These are phyloP conservation scores for Pythium dissimile DNA, from an alignment of 352 stramenopile genomes.

Conservation along the genomic window DNA sequence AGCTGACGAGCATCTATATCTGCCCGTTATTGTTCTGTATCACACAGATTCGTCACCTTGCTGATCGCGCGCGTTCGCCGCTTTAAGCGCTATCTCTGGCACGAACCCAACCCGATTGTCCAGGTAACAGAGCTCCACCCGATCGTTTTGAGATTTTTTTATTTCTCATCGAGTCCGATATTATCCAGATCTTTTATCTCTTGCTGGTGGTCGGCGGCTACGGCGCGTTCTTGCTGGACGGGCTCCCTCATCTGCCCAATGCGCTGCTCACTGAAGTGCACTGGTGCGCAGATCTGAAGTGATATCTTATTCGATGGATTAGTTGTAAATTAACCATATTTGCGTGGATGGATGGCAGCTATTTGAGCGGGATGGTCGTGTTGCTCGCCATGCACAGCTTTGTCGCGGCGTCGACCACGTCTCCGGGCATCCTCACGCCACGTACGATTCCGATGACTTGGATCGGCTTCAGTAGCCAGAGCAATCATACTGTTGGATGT, in stretches of 20 bases:
- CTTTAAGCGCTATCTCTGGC: constrained; percentile 20
- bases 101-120: constrained; percentile 32
- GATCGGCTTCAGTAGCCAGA: not conserved
- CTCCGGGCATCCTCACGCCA: constrained; percentile 37
- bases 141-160: not conserved
- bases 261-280: not conserved
- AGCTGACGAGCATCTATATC: not conserved
- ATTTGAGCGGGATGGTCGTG: constrained; percentile 35
- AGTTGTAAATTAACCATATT: no score
- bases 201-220: constrained; percentile 55
- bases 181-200: constrained; percentile 51
- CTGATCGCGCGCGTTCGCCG: constrained; percentile 5
- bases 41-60: not conserved
- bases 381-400: constrained; percentile 49
- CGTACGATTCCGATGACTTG: constrained; percentile 32
- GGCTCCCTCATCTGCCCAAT: constrained; percentile 39
- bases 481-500: not conserved
- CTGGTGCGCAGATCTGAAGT: not conserved
- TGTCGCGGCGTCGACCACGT: constrained; percentile 37
- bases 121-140: constrained; percentile 17
- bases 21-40: not conserved
- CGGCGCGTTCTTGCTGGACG: constrained; percentile 44
- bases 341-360: constrained; percentile 11
- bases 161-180: constrained; percentile 5
- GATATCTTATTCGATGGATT: no score